phyloP scores from a whole-genome alignment of 1,139 yeast species.

The Candida sp. region DNA sequence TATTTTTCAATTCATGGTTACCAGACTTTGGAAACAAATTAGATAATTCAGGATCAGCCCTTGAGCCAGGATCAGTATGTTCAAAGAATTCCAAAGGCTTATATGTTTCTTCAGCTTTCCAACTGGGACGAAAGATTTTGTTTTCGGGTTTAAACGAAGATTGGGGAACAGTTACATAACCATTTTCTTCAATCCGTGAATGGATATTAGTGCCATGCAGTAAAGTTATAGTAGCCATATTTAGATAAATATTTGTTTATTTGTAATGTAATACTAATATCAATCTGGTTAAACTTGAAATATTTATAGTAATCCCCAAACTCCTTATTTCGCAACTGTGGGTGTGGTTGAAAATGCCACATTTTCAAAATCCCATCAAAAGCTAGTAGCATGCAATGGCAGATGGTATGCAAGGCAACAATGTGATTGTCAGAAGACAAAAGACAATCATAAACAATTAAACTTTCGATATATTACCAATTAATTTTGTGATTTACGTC shows the following conservation, averaged over 20 bases:
- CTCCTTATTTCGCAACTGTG: not conserved
- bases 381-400: not conserved
- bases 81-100: constrained; percentile 46
- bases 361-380: not conserved
- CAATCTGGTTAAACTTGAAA: too few relatives aligned
- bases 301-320: not conserved
- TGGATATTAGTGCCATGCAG: not conserved
- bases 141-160: constrained; percentile 13
- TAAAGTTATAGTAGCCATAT: not conserved
- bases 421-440: not conserved
- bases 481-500: not conserved
- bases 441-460: not conserved
- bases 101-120: constrained; percentile 42
- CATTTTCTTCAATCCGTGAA: constrained; percentile 10
- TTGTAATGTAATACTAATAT: too few relatives aligned
- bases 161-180: constrained; percentile 19
- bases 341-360: not conserved
- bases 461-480: not conserved
- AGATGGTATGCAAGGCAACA: not conserved
- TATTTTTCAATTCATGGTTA: constrained; percentile 25
- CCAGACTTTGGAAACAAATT: constrained; percentile 43
- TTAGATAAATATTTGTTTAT: not conserved
- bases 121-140: constrained; percentile 48
- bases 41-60: constrained; percentile 54
- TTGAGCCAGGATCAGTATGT: constrained; percentile 50